Evolutionary conservation across 1,139 yeast genomes (phyloP).

Genomic region (Candida tunisiensis): DNA sequence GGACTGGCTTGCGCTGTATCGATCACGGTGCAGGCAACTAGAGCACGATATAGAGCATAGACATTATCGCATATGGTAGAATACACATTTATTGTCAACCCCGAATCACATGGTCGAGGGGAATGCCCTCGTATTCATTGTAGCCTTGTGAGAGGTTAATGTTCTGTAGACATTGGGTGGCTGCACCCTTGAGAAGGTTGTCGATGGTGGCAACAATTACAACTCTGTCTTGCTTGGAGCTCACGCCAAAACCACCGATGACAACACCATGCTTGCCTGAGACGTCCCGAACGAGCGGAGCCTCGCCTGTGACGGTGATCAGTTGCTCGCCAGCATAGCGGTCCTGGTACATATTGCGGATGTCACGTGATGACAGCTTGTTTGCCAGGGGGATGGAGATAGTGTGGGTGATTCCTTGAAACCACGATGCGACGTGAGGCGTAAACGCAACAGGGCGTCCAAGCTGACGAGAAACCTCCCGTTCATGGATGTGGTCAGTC

Average conservation of each 20-base stretch:
- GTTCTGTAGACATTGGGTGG: slow-evolving; percentile 95
- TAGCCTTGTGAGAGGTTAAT: slow-evolving; percentile 80
- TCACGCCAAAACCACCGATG: slow-evolving; percentile 91
- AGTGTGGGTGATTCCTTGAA: slow-evolving; percentile 93
- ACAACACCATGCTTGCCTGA: slow-evolving; percentile 90
- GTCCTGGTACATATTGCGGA: slow-evolving; percentile 75
- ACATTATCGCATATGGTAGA: neutral
- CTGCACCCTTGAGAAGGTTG: slow-evolving; percentile 92
- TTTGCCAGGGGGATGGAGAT: slow-evolving; percentile 74
- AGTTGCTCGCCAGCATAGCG: slow-evolving; percentile 79
- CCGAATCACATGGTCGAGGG: slow-evolving; percentile 19
- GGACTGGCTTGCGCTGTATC: too few species aligned
- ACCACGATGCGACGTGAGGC: slow-evolving; percentile 99
- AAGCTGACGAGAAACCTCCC: slow-evolving; percentile 70
- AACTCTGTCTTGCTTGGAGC: slow-evolving; percentile 74
- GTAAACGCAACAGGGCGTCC: slow-evolving; percentile 73
- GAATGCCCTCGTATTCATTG: slow-evolving; percentile 92
- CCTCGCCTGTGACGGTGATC: slow-evolving; percentile 72
- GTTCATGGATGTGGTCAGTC: slow-evolving; percentile 94
- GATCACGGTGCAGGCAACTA: too few species aligned
- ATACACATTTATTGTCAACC: slow-evolving; percentile 3
- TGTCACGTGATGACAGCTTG: slow-evolving; percentile 61
- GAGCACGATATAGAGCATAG: too few species aligned
- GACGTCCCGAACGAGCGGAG: slow-evolving; percentile 83
- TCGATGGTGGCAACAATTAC: slow-evolving; percentile 93